phyloP scores from a whole-genome alignment of 805 yeast species.

The Saturnispora besseyi region DNA sequence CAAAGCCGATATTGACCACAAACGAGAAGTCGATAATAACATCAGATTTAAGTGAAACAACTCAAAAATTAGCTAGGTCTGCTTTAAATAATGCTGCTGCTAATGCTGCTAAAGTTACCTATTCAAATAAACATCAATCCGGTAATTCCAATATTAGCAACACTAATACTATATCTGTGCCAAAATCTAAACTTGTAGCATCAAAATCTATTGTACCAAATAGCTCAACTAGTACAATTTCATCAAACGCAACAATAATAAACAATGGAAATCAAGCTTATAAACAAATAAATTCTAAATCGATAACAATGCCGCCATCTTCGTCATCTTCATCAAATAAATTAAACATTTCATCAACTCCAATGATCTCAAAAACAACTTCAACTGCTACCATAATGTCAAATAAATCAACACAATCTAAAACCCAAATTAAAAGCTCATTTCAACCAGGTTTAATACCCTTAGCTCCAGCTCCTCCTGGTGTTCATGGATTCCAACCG shows the following conservation, averaged over 20 bases:
- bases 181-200: too few species aligned
- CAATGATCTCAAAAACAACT: neutral
- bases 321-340: neutral
- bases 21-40: neutral
- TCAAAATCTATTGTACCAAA: too few species aligned
- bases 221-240: too few species aligned
- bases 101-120: neutral
- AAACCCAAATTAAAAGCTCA: neutral
- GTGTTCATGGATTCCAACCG: slow-evolving; percentile 18
- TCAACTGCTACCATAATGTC: slow-evolving; percentile 1
- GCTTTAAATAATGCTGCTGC: slow-evolving; percentile 4
- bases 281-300: neutral
- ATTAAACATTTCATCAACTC: neutral
- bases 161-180: neutral
- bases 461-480: slow-evolving; percentile 7
- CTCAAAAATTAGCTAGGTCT: slow-evolving; percentile 6
- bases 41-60: slow-evolving; percentile 6
- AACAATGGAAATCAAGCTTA: slow-evolving; percentile 29
- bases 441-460: slow-evolving; percentile 8
- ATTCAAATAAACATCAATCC: neutral
- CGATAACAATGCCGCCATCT: neutral
- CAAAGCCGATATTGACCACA: neutral
- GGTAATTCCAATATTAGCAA: neutral
- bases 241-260: neutral
- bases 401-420: neutral